Evolutionary conservation across 768 basidiomycete species (phyloP), one percentile per base, ranked within the genome.

Genomic region (Daedaleopsis nitida): DNA sequence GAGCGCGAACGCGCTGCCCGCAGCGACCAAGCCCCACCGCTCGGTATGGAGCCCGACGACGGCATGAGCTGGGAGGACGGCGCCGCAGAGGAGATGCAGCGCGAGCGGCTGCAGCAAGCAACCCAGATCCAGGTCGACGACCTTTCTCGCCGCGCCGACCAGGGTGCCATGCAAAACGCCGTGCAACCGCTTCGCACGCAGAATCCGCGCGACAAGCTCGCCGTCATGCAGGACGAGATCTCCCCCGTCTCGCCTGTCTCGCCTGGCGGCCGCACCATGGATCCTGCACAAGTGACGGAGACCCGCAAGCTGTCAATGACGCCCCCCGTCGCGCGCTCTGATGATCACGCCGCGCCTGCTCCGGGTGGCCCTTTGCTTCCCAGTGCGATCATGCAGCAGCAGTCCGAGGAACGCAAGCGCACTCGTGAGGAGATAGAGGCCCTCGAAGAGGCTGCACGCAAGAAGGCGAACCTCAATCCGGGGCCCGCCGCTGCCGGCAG

Each of bases 41-140:
- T 52, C 7, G 59, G 44, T 19, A 84, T 88, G 80, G 89, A 90
- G 55, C 84, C 83, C 0, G 92, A 94, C 62, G 94, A 95, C 68
- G 89, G 87, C 2, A 91, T 96, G 85, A 82, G 83, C 61, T 96
- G 95, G 94, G 93, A 94, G 51, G 91, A 93, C 56, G 74, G 79
- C 39, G 82, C 80, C 12, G 86, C 83, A 2, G 84, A 83, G 55
- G 78, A 81, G 47, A 79, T 66, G 60, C 74, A 75, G 57, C 52
- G 63, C 50, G 56, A 66, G 39, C 49, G 65, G 5, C 63, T 68
- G 23, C 65, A 65, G 39, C 60, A 62, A 54, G 60, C 32, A 17
- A 50, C 61, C 3, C 57, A 58, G 42, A 44, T 58, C 10, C 62
- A 59, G 21, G 45, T 59, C 44, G 66, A 69, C 48, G 68, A 74